These are phyloP conservation scores for Podila clonocystis DNA, from an alignment of 192 early-diverging fungal genomes.

Conservation along the genomic window DNA sequence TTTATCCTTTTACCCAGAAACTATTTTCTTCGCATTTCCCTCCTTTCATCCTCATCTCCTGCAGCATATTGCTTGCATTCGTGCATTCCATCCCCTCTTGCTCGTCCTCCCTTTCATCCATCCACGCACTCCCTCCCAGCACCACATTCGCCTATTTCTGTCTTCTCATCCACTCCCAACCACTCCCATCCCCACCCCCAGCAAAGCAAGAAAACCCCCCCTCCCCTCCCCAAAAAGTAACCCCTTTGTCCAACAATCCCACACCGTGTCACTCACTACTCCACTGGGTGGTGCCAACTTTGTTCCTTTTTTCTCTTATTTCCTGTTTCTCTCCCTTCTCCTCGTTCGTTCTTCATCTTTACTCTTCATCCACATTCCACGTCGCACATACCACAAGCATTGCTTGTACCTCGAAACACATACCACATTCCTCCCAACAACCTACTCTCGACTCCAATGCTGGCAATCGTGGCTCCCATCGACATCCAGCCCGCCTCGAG, in stretches of 20 bases:
- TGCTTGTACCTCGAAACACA: neutral
- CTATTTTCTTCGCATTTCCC: neutral
- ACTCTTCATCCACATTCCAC: neutral
- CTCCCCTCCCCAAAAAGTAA: no score
- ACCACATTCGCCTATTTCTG: neutral
- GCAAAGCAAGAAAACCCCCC: no score
- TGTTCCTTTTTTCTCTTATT: neutral
- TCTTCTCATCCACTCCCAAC: neutral
- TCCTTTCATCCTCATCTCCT: neutral
- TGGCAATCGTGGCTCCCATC: conserved; percentile 18
- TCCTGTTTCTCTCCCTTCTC: neutral
- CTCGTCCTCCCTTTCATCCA: neutral
- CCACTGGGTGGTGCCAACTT: no score
- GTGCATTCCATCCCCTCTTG: neutral
- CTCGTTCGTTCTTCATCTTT: neutral
- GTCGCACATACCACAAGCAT: neutral
- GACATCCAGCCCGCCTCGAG: conserved; percentile 24
- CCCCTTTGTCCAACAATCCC: no score
- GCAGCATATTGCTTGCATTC: neutral
- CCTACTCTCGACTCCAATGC: neutral
- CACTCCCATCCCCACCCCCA: neutral
- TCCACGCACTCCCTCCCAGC: neutral
- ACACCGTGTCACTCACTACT: no score
- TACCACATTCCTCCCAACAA: neutral
- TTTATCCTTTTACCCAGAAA: neutral